These are phyloP conservation scores for Xylaria sp. DNA, from an alignment of 2,329 filamentous ascomycete genomes.

Conservation along the genomic window DNA sequence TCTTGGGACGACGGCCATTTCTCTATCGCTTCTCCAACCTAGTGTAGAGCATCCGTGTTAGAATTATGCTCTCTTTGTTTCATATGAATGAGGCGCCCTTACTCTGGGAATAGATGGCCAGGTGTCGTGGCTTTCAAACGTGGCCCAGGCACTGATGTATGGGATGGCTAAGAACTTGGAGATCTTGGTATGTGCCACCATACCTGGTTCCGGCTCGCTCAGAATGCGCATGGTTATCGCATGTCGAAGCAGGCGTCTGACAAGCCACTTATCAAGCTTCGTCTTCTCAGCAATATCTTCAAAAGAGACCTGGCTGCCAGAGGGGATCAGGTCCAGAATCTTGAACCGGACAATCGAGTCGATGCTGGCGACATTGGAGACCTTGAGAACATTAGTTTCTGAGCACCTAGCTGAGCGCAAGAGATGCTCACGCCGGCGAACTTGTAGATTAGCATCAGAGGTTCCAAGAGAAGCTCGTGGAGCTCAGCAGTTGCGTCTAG, in stretches of 20 bases:
- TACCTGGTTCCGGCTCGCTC: conserved; percentile 36
- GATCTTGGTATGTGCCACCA: conserved; percentile 39
- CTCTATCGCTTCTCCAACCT: conserved; percentile 33
- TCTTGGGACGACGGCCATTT: conserved; percentile 35
- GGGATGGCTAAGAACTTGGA: conserved; percentile 30
- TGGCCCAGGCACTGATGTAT: conserved; percentile 28
- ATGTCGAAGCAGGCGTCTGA: conserved; percentile 38
- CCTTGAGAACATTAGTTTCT: conserved; percentile 21
- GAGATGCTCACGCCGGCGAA: conserved; percentile 25
- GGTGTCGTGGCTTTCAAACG: conserved; percentile 23
- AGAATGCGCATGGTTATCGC: conserved; percentile 42
- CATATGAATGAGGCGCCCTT: background rate
- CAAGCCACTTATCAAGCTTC: conserved; percentile 27
- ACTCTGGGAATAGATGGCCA: conserved; percentile 32
- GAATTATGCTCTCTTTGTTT: background rate
- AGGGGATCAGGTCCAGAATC: conserved; percentile 35
- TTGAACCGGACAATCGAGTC: conserved; percentile 37
- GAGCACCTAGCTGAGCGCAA: background rate
- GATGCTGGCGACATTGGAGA: conserved; percentile 30
- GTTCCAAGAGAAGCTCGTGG: conserved; percentile 54
- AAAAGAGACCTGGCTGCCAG: conserved; percentile 31
- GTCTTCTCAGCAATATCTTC: conserved; percentile 28
- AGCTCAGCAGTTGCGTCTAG: conserved; percentile 33
- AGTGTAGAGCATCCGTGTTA: conserved; percentile 18
- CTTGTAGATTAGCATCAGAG: conserved; percentile 42